These are phyloP conservation scores for Penicillium sp. DNA, from an alignment of 2,329 filamentous ascomycete species.

Conservation along the genomic window DNA sequence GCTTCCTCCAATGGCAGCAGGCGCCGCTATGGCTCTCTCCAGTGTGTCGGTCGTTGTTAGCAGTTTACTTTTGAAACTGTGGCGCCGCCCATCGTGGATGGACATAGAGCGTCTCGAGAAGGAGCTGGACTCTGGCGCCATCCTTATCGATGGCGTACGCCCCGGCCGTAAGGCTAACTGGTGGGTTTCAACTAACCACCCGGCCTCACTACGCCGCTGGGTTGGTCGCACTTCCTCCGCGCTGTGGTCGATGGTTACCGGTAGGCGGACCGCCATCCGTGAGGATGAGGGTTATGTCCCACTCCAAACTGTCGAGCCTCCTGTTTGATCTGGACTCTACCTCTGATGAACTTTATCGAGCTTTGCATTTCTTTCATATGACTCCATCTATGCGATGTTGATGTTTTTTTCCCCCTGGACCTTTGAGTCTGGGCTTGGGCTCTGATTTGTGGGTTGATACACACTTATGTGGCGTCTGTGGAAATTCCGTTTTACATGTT, in stretches of 20 bases:
- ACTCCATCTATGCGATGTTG: neutral
- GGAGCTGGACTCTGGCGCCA: constrained; percentile 47
- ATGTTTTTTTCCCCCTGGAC: neutral
- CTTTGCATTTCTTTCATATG: constrained; percentile 4
- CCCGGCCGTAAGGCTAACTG: constrained; percentile 29
- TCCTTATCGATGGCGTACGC: constrained; percentile 16
- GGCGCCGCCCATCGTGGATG: constrained; percentile 87
- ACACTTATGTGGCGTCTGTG: neutral
- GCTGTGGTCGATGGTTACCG: constrained; percentile 36
- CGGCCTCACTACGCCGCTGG: constrained; percentile 22
- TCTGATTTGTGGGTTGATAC: constrained; percentile 3
- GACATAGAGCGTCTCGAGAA: constrained; percentile 68
- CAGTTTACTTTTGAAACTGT: constrained; percentile 82
- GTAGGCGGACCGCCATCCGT: constrained; percentile 24
- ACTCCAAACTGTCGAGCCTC: constrained; percentile 49
- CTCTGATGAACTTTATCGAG: constrained; percentile 4
- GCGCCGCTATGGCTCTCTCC: constrained; percentile 89
- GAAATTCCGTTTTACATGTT: constrained; percentile 9
- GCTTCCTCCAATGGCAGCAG: constrained; percentile 91
- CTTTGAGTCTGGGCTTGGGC: neutral
- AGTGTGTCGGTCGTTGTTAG: constrained; percentile 88
- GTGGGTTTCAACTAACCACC: constrained; percentile 32
- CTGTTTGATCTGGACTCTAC: constrained; percentile 22
- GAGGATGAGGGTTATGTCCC: constrained; percentile 51
- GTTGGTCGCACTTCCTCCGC: constrained; percentile 22